phyloP scores from a whole-genome alignment of 108 stramenopile genomes.

The Parietichytrium sp. region DNA sequence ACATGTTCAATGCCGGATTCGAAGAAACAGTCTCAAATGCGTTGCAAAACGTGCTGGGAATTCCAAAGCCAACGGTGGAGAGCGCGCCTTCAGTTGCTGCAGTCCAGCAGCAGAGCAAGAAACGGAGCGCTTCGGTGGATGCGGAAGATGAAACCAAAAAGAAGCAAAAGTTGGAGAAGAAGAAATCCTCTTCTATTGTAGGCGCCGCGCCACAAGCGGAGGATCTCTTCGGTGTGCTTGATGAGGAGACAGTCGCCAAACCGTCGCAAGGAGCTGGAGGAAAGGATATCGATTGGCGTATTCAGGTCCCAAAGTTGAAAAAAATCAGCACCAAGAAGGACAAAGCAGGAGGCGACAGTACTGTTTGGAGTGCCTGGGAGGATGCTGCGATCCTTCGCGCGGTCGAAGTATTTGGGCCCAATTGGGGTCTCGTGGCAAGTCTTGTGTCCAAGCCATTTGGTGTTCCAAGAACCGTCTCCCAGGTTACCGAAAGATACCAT shows the following conservation, averaged over 20 bases:
- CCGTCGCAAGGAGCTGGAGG: not conserved
- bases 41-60: not conserved
- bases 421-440: not conserved
- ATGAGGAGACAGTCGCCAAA: not conserved
- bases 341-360: not conserved
- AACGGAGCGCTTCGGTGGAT: not conserved
- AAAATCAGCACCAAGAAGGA: not conserved
- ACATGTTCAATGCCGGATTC: no score
- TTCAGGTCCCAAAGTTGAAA: slow-evolving; percentile 24
- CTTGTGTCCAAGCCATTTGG: not conserved
- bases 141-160: not conserved
- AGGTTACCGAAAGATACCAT: slow-evolving; percentile 11
- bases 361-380: slow-evolving; percentile 1
- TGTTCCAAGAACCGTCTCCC: not conserved
- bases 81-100: not conserved
- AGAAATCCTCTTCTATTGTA: no score
- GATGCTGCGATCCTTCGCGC: slow-evolving; percentile 1
- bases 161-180: not conserved
- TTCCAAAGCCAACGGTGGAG: not conserved
- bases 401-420: slow-evolving; percentile 21
- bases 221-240: no score
- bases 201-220: no score
- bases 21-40: no score
- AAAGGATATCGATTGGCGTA: slow-evolving; percentile 4
- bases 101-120: not conserved